A percentile compares a stretch with the other conserved stretches of the same genome.
Conservation (phyloP, 495 filamentous ascomycete genomes). For the Daldinia concentrica region DNA sequence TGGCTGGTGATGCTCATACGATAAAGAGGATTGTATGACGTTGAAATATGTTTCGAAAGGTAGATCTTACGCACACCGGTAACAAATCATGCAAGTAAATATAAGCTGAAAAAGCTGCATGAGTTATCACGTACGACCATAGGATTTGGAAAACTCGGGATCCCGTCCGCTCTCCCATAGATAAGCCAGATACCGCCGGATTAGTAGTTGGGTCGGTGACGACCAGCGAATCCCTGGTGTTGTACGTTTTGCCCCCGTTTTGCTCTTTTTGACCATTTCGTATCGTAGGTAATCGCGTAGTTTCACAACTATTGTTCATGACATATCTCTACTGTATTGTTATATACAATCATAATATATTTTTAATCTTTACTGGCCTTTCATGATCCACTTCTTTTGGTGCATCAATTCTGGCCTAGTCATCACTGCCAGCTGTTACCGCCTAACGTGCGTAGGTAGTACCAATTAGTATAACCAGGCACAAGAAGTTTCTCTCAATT, state of each 20-base stretch:
- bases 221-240: conserved; percentile 60
- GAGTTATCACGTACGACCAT: conserved; percentile 50
- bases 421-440: too few species aligned
- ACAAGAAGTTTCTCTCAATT: too few species aligned
- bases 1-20: background rate
- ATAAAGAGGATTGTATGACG: background rate
- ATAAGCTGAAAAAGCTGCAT: background rate
- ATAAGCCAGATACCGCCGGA: conserved; percentile 52
- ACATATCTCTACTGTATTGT: too few species aligned
- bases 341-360: too few species aligned
- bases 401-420: too few species aligned
- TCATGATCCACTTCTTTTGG: too few species aligned
- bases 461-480: too few species aligned
- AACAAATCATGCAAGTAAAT: background rate
- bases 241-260: conserved; percentile 42
- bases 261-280: background rate
- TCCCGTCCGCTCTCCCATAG: conserved; percentile 61
- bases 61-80: background rate
- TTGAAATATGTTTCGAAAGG: background rate
- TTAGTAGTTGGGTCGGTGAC: conserved; percentile 63
- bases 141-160: conserved; percentile 55
- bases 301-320: too few species aligned
- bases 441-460: too few species aligned
- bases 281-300: too few species aligned
- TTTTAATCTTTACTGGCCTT: too few species aligned